Evolutionary conservation across 352 stramenopile genomes (phyloP).

Genomic region (Globisporangium perplexum): DNA sequence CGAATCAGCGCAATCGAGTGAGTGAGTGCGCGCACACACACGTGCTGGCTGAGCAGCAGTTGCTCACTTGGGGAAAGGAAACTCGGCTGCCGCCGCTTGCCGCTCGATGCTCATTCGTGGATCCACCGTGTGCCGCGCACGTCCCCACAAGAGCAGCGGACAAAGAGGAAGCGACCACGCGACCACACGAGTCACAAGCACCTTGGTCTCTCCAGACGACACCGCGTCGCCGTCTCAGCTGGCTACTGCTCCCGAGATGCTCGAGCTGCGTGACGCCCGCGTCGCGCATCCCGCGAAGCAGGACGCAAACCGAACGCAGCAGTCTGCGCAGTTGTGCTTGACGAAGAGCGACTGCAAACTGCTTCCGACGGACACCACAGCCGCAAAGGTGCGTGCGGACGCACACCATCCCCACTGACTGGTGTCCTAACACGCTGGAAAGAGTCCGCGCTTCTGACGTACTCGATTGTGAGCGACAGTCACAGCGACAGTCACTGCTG

Average conservation of each 20-base stretch:
- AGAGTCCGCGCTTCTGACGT: not conserved
- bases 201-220: too few species aligned
- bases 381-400: slow-evolving; percentile 1
- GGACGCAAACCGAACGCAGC: too few species aligned
- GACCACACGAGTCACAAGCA: too few species aligned
- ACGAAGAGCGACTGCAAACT: not conserved
- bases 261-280: not conserved
- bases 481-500: not conserved
- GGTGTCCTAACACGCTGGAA: not conserved
- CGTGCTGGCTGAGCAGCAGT: not conserved
- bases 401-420: not conserved
- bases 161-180: not conserved
- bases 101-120: slow-evolving; percentile 5
- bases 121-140: slow-evolving; percentile 4
- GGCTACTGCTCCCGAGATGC: not conserved
- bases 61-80: not conserved
- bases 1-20: slow-evolving; percentile 1
- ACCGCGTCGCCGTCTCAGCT: not conserved
- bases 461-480: not conserved
- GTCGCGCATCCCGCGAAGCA: not conserved
- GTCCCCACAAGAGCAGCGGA: not conserved
- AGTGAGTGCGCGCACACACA: not conserved
- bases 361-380: not conserved
- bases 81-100: not conserved
- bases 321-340: not conserved